phyloP scores from a whole-genome alignment of 2,329 filamentous ascomycete genomes.

The Fusarium beomiforme region DNA sequence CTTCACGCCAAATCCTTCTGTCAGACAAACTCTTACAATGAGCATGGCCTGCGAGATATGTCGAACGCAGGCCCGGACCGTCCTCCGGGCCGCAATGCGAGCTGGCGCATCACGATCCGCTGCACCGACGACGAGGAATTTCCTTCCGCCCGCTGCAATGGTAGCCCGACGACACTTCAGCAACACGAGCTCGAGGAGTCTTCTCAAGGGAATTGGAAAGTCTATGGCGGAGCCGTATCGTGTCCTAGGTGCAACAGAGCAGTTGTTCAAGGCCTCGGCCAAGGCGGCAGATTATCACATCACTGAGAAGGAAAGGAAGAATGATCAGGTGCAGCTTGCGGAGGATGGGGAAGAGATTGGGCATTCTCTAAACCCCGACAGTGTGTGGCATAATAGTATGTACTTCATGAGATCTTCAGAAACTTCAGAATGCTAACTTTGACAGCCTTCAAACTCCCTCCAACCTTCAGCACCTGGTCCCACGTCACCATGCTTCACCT shows the following conservation, averaged over 20 bases:
- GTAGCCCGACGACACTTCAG: constrained; percentile 49
- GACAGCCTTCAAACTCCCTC: constrained; percentile 79
- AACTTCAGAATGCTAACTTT: not conserved
- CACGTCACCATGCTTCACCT: constrained; percentile 97
- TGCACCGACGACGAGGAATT: constrained; percentile 33
- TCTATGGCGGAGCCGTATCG: constrained; percentile 67
- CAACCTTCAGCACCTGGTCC: constrained; percentile 95
- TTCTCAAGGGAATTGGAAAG: constrained; percentile 49
- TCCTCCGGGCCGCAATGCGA: constrained; percentile 50
- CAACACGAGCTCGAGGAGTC: constrained; percentile 46
- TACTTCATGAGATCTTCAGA: not conserved
- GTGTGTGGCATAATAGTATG: constrained; percentile 80
- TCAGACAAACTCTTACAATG: constrained; percentile 5
- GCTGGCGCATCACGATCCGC: constrained; percentile 42
- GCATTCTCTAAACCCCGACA: constrained; percentile 43
- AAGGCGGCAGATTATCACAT: constrained; percentile 81
- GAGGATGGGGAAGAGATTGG: constrained; percentile 86
- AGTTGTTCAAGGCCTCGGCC: constrained; percentile 80
- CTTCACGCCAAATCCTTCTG: not conserved
- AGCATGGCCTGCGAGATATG: constrained; percentile 61
- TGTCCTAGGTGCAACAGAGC: constrained; percentile 81
- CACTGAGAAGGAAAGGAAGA: constrained; percentile 71
- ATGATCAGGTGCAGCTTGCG: constrained; percentile 74
- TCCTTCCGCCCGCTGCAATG: constrained; percentile 24
- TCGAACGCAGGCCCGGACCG: constrained; percentile 54